Base-by-base conservation (phyloP, 768 basidiomycete species). In the Termitomyces eurrhizus region DNA sequence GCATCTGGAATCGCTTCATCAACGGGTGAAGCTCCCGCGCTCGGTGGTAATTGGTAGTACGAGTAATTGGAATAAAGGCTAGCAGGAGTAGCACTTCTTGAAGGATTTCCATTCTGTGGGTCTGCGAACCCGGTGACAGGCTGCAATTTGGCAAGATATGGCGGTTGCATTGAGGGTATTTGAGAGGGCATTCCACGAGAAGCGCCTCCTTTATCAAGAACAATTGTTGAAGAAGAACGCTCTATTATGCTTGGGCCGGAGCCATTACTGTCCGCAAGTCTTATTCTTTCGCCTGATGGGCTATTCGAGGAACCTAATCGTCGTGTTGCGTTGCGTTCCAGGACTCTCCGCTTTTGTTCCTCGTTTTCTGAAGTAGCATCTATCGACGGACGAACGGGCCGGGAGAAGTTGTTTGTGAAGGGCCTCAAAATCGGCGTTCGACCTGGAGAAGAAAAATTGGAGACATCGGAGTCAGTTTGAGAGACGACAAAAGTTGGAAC, bases 31-130 rank as follows among this genome's bases (percentile, higher is more conserved):
- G 82, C 77, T 13, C 68, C 62, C 12, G 75, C 64, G 52, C 75
- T 76, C 45, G 85, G 83, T 49, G 85, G 84, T 45, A 84, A 72
- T 52, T 81, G 81, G 61, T 90, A 90, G 68, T 81, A 89, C 5
- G 88, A 89, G 66, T 89, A 89, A 14, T 74, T 70, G 21, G 87
- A 87, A 71, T 89, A 89, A 18, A 88, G 59, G 62, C 72, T 75
- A 4, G 73, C 50, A 33, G 78, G 71, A 1, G 80, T 79, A 32
- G 64, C 70, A 21, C 73, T 63, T 62, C 80, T 71, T 24, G 73
- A 52, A 44, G 77, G 77, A 9, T 75, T 74, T 53, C 71, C 71
- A n/a, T 48, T 60, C 21, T 12, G 29, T 55, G 29, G 11, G 54
- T 42, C 18, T 36, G 39, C 21, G 24, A 51, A 18, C 32, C 62